Evolutionary conservation across 768 basidiomycete genomes (phyloP).

Genomic region (Strobilomyces echinocephalus): DNA sequence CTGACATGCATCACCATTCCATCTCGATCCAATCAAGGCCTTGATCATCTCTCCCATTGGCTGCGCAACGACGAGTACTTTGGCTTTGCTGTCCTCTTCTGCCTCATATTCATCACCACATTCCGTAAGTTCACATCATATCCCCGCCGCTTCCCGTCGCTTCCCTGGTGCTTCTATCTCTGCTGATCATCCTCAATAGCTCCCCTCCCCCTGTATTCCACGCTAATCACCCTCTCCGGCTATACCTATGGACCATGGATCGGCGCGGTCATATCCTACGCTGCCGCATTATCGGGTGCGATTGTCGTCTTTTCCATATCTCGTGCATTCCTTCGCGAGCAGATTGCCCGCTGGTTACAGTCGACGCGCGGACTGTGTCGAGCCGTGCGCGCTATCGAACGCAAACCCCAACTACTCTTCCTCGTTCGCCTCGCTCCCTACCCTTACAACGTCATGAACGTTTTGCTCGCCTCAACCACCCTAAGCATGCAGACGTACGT

Average conservation of each 20-base stretch:
- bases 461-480: conserved; percentile 80
- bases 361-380: conserved; percentile 69
- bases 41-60: conserved; percentile 79
- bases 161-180: conserved; percentile 2
- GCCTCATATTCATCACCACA: conserved; percentile 80
- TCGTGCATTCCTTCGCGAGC: conserved; percentile 64
- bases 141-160: conserved; percentile 11
- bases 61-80: conserved; percentile 64
- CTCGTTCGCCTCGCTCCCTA: conserved; percentile 90
- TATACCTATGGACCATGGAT: conserved; percentile 85
- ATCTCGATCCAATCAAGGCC: conserved; percentile 41
- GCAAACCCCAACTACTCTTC: conserved; percentile 81
- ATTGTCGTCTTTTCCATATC: conserved; percentile 79
- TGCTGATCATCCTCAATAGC: conserved; percentile 41
- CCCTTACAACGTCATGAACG: conserved; percentile 94
- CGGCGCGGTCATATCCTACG: conserved; percentile 84
- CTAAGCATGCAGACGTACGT: conserved; percentile 77
- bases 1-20: not conserved
- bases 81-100: conserved; percentile 77
- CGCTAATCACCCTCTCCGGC: conserved; percentile 85
- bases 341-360: conserved; percentile 68
- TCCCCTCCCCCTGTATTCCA: conserved; percentile 88
- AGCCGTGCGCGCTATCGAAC: conserved; percentile 83
- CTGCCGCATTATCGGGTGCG: conserved; percentile 80
- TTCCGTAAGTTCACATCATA: conserved; percentile 57